A percentile compares a stretch with the other conserved stretches of the same genome.
phyloP scores from a whole-genome alignment of 192 early-diverging fungal genomes.

The Backusella sp. region DNA sequence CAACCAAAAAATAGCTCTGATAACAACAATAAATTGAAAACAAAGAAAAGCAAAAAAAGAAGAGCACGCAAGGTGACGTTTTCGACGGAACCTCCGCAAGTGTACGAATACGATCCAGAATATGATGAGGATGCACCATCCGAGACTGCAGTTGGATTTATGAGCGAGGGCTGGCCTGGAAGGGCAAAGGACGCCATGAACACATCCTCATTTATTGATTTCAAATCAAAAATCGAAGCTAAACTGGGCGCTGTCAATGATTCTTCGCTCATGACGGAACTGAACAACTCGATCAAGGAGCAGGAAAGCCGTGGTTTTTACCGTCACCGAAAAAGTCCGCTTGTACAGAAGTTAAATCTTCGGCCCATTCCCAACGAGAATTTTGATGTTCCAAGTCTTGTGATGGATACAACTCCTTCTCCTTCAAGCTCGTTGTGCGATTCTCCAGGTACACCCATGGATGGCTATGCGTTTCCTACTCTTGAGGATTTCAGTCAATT shows the following conservation, averaged over 20 bases:
- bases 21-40: not conserved
- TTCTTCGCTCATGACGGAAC: not conserved
- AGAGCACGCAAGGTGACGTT: not conserved
- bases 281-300: not conserved
- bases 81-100: constrained; percentile 6
- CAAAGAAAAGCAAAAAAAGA: not conserved
- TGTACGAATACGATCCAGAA: constrained; percentile 19
- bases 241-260: constrained; percentile 9
- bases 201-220: not conserved
- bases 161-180: constrained; percentile 10
- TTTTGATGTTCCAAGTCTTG: not conserved
- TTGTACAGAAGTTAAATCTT: constrained; percentile 11
- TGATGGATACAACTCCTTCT: not conserved
- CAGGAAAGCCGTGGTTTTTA: constrained; percentile 6
- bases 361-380: constrained; percentile 1
- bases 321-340: constrained; percentile 14
- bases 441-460: constrained; percentile 7
- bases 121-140: not conserved
- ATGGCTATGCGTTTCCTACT: not conserved
- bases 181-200: constrained; percentile 9
- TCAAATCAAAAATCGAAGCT: constrained; percentile 15
- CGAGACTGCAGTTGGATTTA: not conserved
- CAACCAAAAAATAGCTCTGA: not conserved
- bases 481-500: not conserved
- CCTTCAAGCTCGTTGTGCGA: not conserved